Percentiles rank a stretch among this genome's conserved stretches.
phyloP scores from a whole-genome alignment of 805 yeast species.

The Candida morakotiae region DNA sequence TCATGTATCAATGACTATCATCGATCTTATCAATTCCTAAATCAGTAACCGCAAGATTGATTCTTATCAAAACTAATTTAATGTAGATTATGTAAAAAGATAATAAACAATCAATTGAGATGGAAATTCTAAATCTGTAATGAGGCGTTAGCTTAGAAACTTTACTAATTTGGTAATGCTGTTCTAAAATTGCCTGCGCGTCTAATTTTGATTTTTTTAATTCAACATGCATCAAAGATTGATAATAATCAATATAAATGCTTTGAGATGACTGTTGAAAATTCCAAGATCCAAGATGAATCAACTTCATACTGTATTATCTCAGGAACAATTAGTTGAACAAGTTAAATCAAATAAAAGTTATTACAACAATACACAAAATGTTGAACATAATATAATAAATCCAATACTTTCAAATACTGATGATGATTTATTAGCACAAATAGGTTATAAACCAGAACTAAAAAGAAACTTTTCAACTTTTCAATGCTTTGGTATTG shows the following conservation, averaged over 20 bases:
- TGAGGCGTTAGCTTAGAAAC: too few relatives aligned
- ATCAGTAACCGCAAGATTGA: background rate
- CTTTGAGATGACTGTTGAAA: background rate
- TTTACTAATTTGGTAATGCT: too few relatives aligned
- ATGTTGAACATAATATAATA: conserved; percentile 24
- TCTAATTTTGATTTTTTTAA: too few relatives aligned
- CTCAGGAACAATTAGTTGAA: conserved; percentile 21
- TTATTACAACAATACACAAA: conserved; percentile 24
- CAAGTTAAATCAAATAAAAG: conserved; percentile 21
- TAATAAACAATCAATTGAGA: background rate
- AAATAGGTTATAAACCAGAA: conserved; percentile 32
- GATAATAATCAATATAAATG: background rate
- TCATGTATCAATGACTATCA: too few relatives aligned
- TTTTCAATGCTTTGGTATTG: conserved; percentile 30
- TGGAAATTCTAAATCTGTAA: too few relatives aligned
- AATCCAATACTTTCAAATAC: conserved; percentile 15
- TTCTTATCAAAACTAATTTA: conserved; percentile 1
- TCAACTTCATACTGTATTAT: conserved; percentile 11
- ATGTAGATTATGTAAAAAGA: background rate
- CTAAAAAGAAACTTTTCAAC: conserved; percentile 24
- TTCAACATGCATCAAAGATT: too few relatives aligned
- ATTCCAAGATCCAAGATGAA: conserved; percentile 1
- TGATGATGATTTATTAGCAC: conserved; percentile 27
- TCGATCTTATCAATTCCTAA: background rate
- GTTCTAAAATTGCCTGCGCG: too few relatives aligned